Evolutionary conservation across 345 rosid genomes (phyloP).

Genomic region (Clarkia xantiana): DNA sequence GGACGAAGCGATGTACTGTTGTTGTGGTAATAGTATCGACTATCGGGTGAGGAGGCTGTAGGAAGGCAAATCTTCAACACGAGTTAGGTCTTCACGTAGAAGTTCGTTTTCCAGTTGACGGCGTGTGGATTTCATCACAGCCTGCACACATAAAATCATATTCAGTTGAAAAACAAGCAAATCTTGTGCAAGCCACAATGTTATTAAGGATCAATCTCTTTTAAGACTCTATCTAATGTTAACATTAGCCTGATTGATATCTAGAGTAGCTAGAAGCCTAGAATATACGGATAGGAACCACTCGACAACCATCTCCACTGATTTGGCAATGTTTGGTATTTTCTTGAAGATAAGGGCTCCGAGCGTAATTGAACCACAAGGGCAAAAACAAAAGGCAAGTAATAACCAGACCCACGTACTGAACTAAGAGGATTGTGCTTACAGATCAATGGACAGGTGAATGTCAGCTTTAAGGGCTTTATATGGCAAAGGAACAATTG

Average conservation of each 20-base stretch:
- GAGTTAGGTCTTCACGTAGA: slow-evolving; percentile 46
- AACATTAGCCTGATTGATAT: too few relatives aligned
- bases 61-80: slow-evolving; percentile 78
- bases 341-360: too few relatives aligned
- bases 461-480: not conserved
- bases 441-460: not conserved
- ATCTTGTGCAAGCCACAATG: not conserved
- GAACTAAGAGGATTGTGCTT: not conserved
- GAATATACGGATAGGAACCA: too few relatives aligned
- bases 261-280: too few relatives aligned
- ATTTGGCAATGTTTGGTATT: too few relatives aligned
- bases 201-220: too few relatives aligned
- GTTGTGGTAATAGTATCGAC: slow-evolving; percentile 11
- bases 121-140: slow-evolving; percentile 74
- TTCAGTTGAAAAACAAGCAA: not conserved
- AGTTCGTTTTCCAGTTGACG: slow-evolving; percentile 90
- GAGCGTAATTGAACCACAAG: too few relatives aligned
- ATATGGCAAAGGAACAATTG: not conserved
- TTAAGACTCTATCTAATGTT: too few relatives aligned
- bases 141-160: slow-evolving; percentile 17
- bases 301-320: too few relatives aligned
- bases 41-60: slow-evolving; percentile 46
- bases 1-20: slow-evolving; percentile 8
- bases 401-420: too few relatives aligned
- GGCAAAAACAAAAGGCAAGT: too few relatives aligned